Base-by-base conservation (phyloP, 73 alveolate species). In the Blepharisma japonicum region DNA sequence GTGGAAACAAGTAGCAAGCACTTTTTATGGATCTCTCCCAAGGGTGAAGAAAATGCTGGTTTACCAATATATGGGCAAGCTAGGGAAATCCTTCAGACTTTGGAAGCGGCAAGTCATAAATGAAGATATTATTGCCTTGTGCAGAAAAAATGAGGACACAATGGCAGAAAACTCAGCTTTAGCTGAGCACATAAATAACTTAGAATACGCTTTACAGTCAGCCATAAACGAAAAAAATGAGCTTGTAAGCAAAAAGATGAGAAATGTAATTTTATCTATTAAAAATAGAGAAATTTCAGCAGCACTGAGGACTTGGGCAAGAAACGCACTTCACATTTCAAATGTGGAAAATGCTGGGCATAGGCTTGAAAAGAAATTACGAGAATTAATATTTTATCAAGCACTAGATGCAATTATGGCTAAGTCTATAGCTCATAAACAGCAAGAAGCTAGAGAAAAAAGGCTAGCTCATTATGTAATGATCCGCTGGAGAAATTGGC, bases 1-100 rank as follows among this genome's bases (percentile, higher is more conserved):
- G 2, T 61, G 74, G 74, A n/a, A 25, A 20, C 47, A 61, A 18
- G 47, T 14, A 8, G 11, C 74, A 18, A 11, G 23, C 18, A 14
- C 14, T 25, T 61, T 61, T 61, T 9, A 25, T 14, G 74, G 23
- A 5, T n/a, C 74, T 8, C 14, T 14, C 18, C 74, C 74, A 25
- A 61, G 74, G 47, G 23, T 61, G 14, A 61, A 61, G 47, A n/a
- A 39, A 20, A 61, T 61, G 74, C 14, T 61, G n/a, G n/a, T 61
- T 18, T 14, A 61, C 18, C 47, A 61, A 25, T 61, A 61, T 25
- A 61, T 61, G 39, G 14, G 39, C 49, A 61, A 61, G 23, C 14
- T 61, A 18, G 74, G 74, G 14, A 20, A n/a, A 18, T n/a, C 74
- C 2, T 61, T 61, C 23, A n/a, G 74, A 9, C 14, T 14, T 14